Percentiles rank a stretch among this genome's conserved stretches.
phyloP scores from a whole-genome alignment of 306 rosid species.

The Dryas drummondii region DNA sequence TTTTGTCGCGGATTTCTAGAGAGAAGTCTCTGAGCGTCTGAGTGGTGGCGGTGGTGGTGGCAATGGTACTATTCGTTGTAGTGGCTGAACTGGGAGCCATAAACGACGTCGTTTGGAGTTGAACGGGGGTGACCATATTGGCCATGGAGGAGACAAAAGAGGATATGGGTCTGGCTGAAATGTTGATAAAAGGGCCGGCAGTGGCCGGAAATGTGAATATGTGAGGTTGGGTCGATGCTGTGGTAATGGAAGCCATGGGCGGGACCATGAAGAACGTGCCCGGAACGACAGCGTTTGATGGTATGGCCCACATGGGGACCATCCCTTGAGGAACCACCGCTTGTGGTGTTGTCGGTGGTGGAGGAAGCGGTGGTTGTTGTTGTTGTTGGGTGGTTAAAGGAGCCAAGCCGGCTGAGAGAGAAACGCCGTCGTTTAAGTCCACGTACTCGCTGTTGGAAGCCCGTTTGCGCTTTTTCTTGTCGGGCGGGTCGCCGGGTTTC shows the following conservation, averaged over 20 bases:
- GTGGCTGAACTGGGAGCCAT: slow-evolving; percentile 30
- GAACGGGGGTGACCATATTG: slow-evolving; percentile 21
- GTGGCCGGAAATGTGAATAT: slow-evolving; percentile 45
- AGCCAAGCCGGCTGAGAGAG: slow-evolving; percentile 46
- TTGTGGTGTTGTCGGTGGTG: not conserved
- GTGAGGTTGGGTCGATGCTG: slow-evolving; percentile 41
- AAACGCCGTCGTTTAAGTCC: slow-evolving; percentile 53
- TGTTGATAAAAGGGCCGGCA: slow-evolving; percentile 29
- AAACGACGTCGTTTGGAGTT: slow-evolving; percentile 31
- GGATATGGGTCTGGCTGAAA: slow-evolving; percentile 53
- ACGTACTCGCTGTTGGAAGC: slow-evolving; percentile 46
- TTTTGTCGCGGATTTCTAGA: slow-evolving; percentile 58
- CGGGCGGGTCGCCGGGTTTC: slow-evolving; percentile 43
- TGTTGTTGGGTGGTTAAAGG: slow-evolving; percentile 17
- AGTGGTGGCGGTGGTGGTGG: slow-evolving; percentile 21
- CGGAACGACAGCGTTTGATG: slow-evolving; percentile 52
- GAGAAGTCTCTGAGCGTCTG: slow-evolving; percentile 67
- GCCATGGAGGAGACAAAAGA: slow-evolving; percentile 53
- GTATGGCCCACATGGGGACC: slow-evolving; percentile 76
- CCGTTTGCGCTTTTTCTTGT: slow-evolving; percentile 52
- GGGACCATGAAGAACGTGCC: slow-evolving; percentile 58
- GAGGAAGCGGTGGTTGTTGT: not conserved
- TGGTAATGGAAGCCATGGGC: not conserved
- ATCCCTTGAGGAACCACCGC: slow-evolving; percentile 37
- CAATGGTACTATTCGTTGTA: not conserved